Evolutionary conservation across 208 protist species (phyloP).

Genomic region (Trypanosoma congolense): DNA sequence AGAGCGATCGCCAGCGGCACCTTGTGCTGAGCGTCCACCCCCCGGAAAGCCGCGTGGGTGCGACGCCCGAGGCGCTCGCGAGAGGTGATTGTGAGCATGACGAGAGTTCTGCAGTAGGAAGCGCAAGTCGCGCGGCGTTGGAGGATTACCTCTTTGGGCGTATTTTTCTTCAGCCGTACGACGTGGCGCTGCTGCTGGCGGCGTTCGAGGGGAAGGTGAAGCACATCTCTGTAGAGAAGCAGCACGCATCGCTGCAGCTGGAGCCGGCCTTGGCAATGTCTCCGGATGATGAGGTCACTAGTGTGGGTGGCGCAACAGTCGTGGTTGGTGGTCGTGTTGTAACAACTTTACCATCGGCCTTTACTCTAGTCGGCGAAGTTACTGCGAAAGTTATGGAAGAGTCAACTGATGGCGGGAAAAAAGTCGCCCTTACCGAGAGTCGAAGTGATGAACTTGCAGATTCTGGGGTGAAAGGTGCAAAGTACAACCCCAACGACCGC

Average conservation of each 20-base stretch:
- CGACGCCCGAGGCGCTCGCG: neutral
- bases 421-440: too few species aligned
- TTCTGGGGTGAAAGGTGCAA: neutral
- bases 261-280: constrained; percentile 1
- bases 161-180: constrained; percentile 78
- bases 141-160: constrained; percentile 71
- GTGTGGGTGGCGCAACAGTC: too few species aligned
- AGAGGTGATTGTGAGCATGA: neutral
- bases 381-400: constrained; percentile 26
- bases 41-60: constrained; percentile 2
- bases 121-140: neutral
- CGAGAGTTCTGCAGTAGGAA: neutral
- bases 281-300: neutral
- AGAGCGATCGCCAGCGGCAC: constrained; percentile 45
- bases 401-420: too few species aligned
- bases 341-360: constrained; percentile 21
- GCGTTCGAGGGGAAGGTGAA: constrained; percentile 62
- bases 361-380: constrained; percentile 33
- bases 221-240: constrained; percentile 26
- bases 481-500: constrained; percentile 52
- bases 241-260: constrained; percentile 46
- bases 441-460: constrained; percentile 7
- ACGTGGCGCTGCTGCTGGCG: constrained; percentile 78
- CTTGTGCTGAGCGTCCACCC: constrained; percentile 49
- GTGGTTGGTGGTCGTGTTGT: too few species aligned